These are phyloP conservation scores for Camellia granthamiana DNA, from an alignment of 148 eudicot genomes.

Conservation along the genomic window DNA sequence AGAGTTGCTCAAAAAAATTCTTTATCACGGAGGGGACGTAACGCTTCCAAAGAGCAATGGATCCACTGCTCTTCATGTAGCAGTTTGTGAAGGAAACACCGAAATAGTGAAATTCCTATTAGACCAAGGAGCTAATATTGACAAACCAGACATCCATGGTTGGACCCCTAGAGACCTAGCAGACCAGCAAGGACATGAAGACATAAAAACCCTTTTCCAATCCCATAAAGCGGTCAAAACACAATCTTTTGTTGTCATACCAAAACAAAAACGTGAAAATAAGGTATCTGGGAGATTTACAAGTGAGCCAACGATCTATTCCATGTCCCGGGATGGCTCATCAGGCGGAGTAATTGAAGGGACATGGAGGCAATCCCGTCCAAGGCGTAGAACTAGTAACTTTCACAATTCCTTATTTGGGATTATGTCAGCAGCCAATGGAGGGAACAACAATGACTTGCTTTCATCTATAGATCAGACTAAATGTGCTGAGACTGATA, in stretches of 20 bases:
- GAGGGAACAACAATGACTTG: slow-evolving; percentile 23
- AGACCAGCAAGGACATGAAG: slow-evolving; percentile 77
- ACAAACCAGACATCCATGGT: slow-evolving; percentile 43
- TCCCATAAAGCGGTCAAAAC: slow-evolving; percentile 23
- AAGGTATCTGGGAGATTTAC: slow-evolving; percentile 46
- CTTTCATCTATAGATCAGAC: slow-evolving; percentile 24
- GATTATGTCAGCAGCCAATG: slow-evolving; percentile 59
- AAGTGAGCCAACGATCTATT: slow-evolving; percentile 51
- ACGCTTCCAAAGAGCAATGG: slow-evolving; percentile 47
- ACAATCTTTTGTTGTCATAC: slow-evolving; percentile 24
- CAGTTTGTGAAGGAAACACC: slow-evolving; percentile 65
- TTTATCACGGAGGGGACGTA: slow-evolving; percentile 50
- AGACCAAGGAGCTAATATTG: slow-evolving; percentile 49
- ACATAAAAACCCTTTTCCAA: slow-evolving; percentile 49
- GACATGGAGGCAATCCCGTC: slow-evolving; percentile 26
- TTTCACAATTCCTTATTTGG: slow-evolving; percentile 84
- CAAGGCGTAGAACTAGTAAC: slow-evolving; percentile 51
- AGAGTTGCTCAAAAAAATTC: slow-evolving; percentile 49
- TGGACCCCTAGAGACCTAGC: slow-evolving; percentile 73
- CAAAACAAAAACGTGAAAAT: slow-evolving; percentile 24
- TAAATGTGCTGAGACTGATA: not conserved
- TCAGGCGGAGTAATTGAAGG: slow-evolving; percentile 15
- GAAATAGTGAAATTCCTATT: slow-evolving; percentile 59
- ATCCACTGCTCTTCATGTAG: slow-evolving; percentile 62
- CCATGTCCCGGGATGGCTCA: slow-evolving; percentile 12